phyloP scores from a whole-genome alignment of 768 basidiomycete genomes.

The Leccinellum rugosiceps region DNA sequence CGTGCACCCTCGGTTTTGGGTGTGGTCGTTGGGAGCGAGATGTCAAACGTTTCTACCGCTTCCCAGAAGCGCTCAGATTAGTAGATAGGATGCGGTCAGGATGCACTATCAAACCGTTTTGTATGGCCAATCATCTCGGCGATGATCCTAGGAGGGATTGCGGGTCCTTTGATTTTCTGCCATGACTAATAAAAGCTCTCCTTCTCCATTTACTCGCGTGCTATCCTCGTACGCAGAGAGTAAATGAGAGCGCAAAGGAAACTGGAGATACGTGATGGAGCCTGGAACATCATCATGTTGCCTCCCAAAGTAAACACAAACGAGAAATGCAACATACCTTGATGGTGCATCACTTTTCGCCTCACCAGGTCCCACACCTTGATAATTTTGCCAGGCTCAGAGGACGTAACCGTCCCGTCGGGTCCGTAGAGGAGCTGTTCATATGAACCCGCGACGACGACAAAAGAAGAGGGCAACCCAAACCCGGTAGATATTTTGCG shows the following conservation, averaged over 20 bases:
- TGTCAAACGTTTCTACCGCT: slow-evolving; percentile 63
- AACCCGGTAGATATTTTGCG: slow-evolving; percentile 1
- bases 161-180: slow-evolving; percentile 80
- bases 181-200: slow-evolving; percentile 74
- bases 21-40: slow-evolving; percentile 48
- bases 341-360: slow-evolving; percentile 93
- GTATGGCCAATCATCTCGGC: slow-evolving; percentile 76
- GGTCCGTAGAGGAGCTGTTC: slow-evolving; percentile 94
- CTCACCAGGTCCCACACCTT: slow-evolving; percentile 95
- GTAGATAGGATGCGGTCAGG: not conserved
- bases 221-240: slow-evolving; percentile 92
- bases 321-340: slow-evolving; percentile 51
- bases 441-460: slow-evolving; percentile 89
- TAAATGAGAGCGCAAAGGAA: slow-evolving; percentile 86
- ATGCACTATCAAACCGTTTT: slow-evolving; percentile 59
- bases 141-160: slow-evolving; percentile 51
- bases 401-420: slow-evolving; percentile 51
- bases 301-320: too few relatives aligned
- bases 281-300: slow-evolving; percentile 44
- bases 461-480: slow-evolving; percentile 61
- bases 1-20: slow-evolving; percentile 14
- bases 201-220: slow-evolving; percentile 54
- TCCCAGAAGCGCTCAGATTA: slow-evolving; percentile 39
- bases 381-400: slow-evolving; percentile 61
- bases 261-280: slow-evolving; percentile 84